Percentiles rank a stretch among this genome's conserved stretches.
These are phyloP conservation scores for Eutrema salsugineum DNA, from an alignment of 441 rosid species.

Conservation along the genomic window DNA sequence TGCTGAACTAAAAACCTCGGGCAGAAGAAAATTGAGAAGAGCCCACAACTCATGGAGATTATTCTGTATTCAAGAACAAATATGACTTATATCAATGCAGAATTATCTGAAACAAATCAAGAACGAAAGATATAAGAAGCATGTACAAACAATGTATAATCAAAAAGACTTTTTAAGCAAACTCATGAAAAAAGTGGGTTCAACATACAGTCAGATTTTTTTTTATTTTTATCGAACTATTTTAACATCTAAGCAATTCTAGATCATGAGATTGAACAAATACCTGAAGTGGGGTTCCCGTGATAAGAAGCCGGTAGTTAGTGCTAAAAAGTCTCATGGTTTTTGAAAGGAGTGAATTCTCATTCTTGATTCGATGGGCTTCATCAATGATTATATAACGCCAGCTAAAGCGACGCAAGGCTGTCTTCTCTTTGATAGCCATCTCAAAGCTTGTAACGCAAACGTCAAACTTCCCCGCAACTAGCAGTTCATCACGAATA, in stretches of 20 bases:
- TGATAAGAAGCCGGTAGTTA: slow-evolving; percentile 83
- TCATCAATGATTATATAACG: slow-evolving; percentile 96
- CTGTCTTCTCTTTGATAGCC: slow-evolving; percentile 96
- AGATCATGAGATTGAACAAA: neutral
- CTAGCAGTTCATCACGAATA: slow-evolving; percentile 85
- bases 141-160: neutral
- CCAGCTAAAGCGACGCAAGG: slow-evolving; percentile 97
- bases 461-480: slow-evolving; percentile 96
- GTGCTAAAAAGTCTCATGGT: slow-evolving; percentile 47
- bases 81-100: neutral
- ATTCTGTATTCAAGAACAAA: slow-evolving; percentile 56
- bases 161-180: neutral
- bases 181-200: neutral
- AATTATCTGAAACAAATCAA: neutral
- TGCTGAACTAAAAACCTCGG: slow-evolving; percentile 98
- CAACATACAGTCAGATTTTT: neutral
- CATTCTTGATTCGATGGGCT: slow-evolving; percentile 97
- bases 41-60: slow-evolving; percentile 99
- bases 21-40: slow-evolving; percentile 92
- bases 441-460: slow-evolving; percentile 99
- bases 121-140: neutral
- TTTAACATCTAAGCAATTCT: neutral
- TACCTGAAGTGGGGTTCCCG: slow-evolving; percentile 36
- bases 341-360: slow-evolving; percentile 94
- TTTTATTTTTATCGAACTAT: neutral